Percentiles rank a stretch among this genome's conserved stretches.
These are phyloP conservation scores for Myotisia sp. DNA, from an alignment of 2,329 filamentous ascomycete species.

Conservation along the genomic window DNA sequence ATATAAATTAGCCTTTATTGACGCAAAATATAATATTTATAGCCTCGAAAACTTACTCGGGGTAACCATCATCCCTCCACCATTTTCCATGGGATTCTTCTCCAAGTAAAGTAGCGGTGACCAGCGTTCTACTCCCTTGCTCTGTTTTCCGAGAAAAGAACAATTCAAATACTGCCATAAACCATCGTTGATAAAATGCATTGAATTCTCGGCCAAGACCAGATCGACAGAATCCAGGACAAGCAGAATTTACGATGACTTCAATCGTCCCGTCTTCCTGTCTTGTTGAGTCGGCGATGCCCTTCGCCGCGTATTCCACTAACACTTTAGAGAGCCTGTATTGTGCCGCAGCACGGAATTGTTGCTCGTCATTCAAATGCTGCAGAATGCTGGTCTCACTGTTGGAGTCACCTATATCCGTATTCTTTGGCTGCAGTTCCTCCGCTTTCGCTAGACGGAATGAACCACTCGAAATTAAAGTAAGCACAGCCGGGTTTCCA, in stretches of 20 bases:
- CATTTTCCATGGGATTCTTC: slow-evolving; percentile 31
- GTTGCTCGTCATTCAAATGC: slow-evolving; percentile 20
- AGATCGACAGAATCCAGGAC: slow-evolving; percentile 32
- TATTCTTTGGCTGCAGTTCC: slow-evolving; percentile 14
- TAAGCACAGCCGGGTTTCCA: slow-evolving; percentile 25
- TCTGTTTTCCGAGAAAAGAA: slow-evolving; percentile 32
- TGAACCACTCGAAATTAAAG: slow-evolving; percentile 33
- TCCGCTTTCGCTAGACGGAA: slow-evolving; percentile 22
- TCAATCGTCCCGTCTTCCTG: slow-evolving; percentile 22
- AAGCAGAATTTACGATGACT: slow-evolving; percentile 33
- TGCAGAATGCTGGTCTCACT: slow-evolving; percentile 17
- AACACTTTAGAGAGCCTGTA: slow-evolving; percentile 32
- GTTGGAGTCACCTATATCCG: slow-evolving; percentile 1
- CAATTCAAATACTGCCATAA: slow-evolving; percentile 22
- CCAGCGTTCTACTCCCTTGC: slow-evolving; percentile 31
- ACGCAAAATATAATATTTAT: background rate
- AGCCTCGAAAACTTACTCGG: slow-evolving; percentile 8
- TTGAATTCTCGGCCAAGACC: slow-evolving; percentile 29
- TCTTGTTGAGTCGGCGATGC: slow-evolving; percentile 20
- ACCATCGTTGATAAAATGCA: slow-evolving; percentile 21
- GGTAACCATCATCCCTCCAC: slow-evolving; percentile 24
- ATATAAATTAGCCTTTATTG: background rate
- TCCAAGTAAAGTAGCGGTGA: slow-evolving; percentile 30
- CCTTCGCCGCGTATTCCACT: slow-evolving; percentile 30
- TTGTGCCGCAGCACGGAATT: slow-evolving; percentile 21